Conservation (phyloP, 2,329 filamentous ascomycete species). For the Fulvia fulva region DNA sequence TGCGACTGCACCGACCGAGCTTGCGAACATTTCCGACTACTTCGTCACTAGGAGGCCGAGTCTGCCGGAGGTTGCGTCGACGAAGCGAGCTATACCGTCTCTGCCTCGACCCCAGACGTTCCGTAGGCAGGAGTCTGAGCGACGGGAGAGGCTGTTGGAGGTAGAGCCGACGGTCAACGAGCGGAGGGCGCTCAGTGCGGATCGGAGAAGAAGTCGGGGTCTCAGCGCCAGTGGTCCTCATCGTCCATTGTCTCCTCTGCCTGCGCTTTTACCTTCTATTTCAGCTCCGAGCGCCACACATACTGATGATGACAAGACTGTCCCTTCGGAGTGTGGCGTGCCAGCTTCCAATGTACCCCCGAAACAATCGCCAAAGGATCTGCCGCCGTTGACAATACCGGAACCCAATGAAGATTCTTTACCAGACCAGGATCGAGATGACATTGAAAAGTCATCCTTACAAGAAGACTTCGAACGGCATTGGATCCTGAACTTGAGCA, state of each 20-base stretch:
- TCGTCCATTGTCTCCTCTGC: conserved; percentile 42
- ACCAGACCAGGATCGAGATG: conserved; percentile 29
- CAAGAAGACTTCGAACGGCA: conserved; percentile 71
- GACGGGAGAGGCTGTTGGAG: conserved; percentile 67
- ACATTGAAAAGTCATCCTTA: conserved; percentile 58
- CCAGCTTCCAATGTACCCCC: conserved; percentile 5
- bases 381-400: conserved; percentile 25
- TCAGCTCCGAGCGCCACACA: conserved; percentile 37
- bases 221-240: conserved; percentile 37
- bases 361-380: conserved; percentile 10
- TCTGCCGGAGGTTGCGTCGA: conserved; percentile 22
- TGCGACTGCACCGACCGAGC: conserved; percentile 23
- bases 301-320: conserved; percentile 2
- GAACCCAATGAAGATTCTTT: conserved; percentile 7
- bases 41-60: conserved; percentile 19
- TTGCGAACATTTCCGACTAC: conserved; percentile 28
- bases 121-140: conserved; percentile 77
- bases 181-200: conserved; percentile 67
- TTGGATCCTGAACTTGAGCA: conserved; percentile 97
- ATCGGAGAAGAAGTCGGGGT: conserved; percentile 39
- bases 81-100: conserved; percentile 56
- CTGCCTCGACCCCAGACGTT: conserved; percentile 75
- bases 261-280: conserved; percentile 34
- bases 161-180: conserved; percentile 61
- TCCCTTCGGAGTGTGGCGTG: conserved; percentile 1